Evolutionary conservation across 1,284 basidiomycete species (phyloP).

Genomic region (Cryptococcus sp.): DNA sequence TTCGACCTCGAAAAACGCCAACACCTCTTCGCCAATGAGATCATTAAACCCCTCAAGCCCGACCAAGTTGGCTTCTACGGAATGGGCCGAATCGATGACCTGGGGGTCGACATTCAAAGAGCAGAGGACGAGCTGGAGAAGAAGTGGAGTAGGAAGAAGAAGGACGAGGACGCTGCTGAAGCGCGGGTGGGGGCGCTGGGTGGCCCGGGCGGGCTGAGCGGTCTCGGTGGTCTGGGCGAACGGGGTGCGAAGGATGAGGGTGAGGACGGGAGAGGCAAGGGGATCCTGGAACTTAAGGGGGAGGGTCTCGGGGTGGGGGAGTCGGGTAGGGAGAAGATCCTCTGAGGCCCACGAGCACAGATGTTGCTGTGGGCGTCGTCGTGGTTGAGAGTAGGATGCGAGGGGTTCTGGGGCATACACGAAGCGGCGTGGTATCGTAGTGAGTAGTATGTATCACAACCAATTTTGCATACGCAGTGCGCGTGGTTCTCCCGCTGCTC

Average conservation of each 20-base stretch:
- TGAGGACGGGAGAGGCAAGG: neutral
- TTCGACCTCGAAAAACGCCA: conserved; percentile 70
- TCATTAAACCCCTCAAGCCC: conserved; percentile 45
- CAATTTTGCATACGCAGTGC: neutral
- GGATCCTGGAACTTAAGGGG: conserved; percentile 15
- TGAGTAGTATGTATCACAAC: neutral
- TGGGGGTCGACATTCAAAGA: conserved; percentile 35
- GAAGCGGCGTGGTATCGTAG: too few species aligned
- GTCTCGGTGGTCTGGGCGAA: neutral
- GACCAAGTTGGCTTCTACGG: conserved; percentile 40
- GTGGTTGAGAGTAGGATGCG: too few species aligned
- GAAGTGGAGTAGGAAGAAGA: conserved; percentile 20
- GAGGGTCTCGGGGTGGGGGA: conserved; percentile 10
- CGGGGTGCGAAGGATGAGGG: neutral
- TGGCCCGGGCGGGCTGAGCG: neutral
- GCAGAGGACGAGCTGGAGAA: conserved; percentile 36
- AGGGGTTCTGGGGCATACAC: neutral
- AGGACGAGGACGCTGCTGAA: neutral
- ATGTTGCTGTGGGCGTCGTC: neutral
- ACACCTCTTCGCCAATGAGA: conserved; percentile 57
- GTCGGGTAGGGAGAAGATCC: conserved; percentile 13
- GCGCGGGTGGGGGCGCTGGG: neutral
- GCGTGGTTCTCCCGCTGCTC: neutral
- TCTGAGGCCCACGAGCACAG: conserved; percentile 9
- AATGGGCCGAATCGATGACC: conserved; percentile 33